Percentiles rank a stretch among this genome's conserved stretches.
Evolutionary conservation across 1,139 yeast species (phyloP).

Genomic region (Arxiozyma slooffiae): DNA sequence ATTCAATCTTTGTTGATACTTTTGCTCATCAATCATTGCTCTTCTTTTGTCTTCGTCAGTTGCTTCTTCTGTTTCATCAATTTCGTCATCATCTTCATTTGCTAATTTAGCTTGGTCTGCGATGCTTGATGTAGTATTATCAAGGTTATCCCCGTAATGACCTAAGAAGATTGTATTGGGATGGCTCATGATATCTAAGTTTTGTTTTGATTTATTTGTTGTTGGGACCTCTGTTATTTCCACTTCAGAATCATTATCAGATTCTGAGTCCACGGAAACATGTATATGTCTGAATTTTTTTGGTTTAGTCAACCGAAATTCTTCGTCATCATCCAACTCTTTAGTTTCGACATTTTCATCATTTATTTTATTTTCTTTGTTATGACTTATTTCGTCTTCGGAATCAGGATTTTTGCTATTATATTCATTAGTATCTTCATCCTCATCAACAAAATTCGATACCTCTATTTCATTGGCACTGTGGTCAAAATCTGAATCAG

Average conservation of each 20-base stretch:
- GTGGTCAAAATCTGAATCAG: slow-evolving; percentile 26
- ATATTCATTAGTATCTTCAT: slow-evolving; percentile 10
- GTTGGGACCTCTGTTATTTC: neutral
- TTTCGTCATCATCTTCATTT: slow-evolving; percentile 10
- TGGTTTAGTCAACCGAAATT: neutral
- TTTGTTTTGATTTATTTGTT: neutral
- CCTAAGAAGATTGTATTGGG: slow-evolving; percentile 28
- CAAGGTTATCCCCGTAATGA: slow-evolving; percentile 29
- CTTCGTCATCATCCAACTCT: slow-evolving; percentile 10
- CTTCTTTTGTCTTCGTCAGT: slow-evolving; percentile 30
- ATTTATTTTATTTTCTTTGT: neutral
- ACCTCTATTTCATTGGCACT: slow-evolving; percentile 25
- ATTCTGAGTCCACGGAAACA: slow-evolving; percentile 7
- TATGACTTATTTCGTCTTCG: slow-evolving; percentile 11
- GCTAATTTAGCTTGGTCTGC: neutral
- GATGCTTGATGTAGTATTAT: neutral
- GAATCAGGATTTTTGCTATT: neutral
- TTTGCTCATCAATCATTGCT: slow-evolving; percentile 13
- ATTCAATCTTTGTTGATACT: slow-evolving; percentile 34
- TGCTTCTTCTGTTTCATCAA: slow-evolving; percentile 12
- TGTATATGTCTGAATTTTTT: neutral
- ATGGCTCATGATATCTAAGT: neutral
- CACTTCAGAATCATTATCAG: slow-evolving; percentile 2
- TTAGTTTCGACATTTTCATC: slow-evolving; percentile 7
- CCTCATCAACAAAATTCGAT: slow-evolving; percentile 12